A percentile compares a stretch with the other conserved stretches of the same genome.
Evolutionary conservation across 345 rosid species (phyloP).

Genomic region (Citrus australasica): DNA sequence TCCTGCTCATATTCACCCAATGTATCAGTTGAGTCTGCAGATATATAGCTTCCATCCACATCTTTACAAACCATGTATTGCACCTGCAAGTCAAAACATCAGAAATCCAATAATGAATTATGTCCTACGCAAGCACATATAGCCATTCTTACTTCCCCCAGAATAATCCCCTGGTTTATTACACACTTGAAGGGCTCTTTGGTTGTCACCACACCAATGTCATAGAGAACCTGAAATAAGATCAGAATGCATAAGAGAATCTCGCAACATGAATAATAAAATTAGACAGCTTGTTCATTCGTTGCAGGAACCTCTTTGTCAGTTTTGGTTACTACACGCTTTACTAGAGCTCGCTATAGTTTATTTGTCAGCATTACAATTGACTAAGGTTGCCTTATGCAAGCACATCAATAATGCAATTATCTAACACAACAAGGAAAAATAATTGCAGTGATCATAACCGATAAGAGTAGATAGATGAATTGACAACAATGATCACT

Average conservation of each 20-base stretch:
- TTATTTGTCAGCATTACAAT: too few species aligned
- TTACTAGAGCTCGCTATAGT: not conserved
- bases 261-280: not conserved
- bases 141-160: conserved; percentile 72
- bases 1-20: conserved; percentile 56
- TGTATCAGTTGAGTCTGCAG: conserved; percentile 50
- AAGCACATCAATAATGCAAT: not conserved
- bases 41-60: conserved; percentile 60
- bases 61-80: conserved; percentile 78
- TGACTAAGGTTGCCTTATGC: not conserved
- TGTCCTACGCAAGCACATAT: conserved; percentile 2
- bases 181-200: conserved; percentile 96
- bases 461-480: not conserved
- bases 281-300: not conserved
- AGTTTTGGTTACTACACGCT: not conserved
- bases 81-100: conserved; percentile 54
- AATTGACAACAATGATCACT: not conserved
- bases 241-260: conserved; percentile 3
- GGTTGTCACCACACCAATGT: conserved; percentile 86
- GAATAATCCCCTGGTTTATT: conserved; percentile 96
- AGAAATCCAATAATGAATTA: conserved; percentile 11
- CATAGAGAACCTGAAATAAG: conserved; percentile 73
- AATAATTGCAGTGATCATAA: not conserved
- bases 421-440: not conserved
- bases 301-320: not conserved